Evolutionary conservation across 164 flowering plant species (phyloP), one percentile per base, ranked within the genome.

Genomic region (Berberis thunbergii): DNA sequence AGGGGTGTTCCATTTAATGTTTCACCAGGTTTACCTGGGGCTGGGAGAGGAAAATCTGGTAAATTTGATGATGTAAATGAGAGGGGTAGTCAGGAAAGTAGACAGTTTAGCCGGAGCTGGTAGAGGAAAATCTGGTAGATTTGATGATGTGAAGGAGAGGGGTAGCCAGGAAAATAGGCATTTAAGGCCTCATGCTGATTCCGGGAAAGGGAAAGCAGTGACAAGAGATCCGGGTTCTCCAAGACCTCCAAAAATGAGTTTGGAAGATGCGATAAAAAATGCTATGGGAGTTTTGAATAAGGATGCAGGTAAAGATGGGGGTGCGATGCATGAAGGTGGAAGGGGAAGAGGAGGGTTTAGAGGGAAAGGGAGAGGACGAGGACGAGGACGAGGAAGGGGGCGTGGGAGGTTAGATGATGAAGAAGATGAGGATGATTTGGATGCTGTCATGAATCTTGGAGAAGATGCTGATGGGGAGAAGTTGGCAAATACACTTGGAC

Each of bases 381-480:
- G 79, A 13, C 70, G 72, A 55, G 67, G 64, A 43, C 54, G 56
- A 41, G 49, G 53, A 41, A 9, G 69, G 40, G 44, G 76, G 9
- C 71, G 70, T 61, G 67, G 61, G 40, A 54, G 52, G 48, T 45
- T 53, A 7, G 1, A 72, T 1, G 43, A 4, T 38, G 40, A 54
- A 5, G 74, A 66, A 7, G 64, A 62, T 41, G 81, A 79, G 4
- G 80, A 74, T 7, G 70, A 62, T 63, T 60, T 41, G 38, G 62
- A 38, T 0, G 26, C 54, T 46, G 81, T 75, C 52, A 75, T 78
- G 43, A 72, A 58, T 56, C 71, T 76, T 58, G 91, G 85, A 0
- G 84, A 85, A 54, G 61, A 74, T 67, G 83, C 75, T 3, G 91
- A 75, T 74, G 91, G 76, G 3, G 89, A 87, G 78, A 85, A 65